Base-by-base conservation (phyloP, 2,329 filamentous ascomycete genomes). In the Fusarium coicis region DNA sequence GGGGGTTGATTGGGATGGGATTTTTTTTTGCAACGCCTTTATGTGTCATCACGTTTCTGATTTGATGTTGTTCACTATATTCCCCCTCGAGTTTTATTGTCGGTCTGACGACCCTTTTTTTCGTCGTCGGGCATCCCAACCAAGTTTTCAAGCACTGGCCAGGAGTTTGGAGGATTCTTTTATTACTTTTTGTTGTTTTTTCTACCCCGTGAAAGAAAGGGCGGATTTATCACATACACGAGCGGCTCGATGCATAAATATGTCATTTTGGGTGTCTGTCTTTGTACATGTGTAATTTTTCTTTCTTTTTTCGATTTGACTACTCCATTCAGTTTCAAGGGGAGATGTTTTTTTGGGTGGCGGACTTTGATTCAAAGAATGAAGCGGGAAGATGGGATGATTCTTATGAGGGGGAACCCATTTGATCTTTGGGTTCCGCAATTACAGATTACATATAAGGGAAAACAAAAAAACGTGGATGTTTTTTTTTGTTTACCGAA, bases 361-460 rank as follows among this genome's bases (percentile, higher is more conserved):
- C 37, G 34, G 66, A 73, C 63, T 63, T 52, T 47, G 64, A 57
- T 66, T 75, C 47, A 52, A 54, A 70, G 68, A 68, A 76, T 70
- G 76, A 77, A 77, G 68, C 60, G 72, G 74, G 72, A 78, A 77
- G 74, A 78, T 75, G 67, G 69, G 74, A 78, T 67, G 76, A 78
- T 72, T 74, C 68, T 75, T 68, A 76, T 56, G 74, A 78, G 65
- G 72, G 68, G 34, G 50, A 8, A 36, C 50, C 67, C 72, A 10
- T 64, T 56, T 55, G 19, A 43, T 11, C 46, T 66, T 56, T 66
- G 36, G 70, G 76, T 71, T 70, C 66, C 66, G 68, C 63, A 68
- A 74, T 77, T 77, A 75, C 54, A 54, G 30, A 68, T 75, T 78
- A 77, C 57, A 77, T 75, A 77, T 75, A 74, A 75, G 63, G 70